These are phyloP conservation scores for Nannizziopsis arthrosporioides DNA, from an alignment of 2,329 filamentous ascomycete genomes.

Conservation along the genomic window DNA sequence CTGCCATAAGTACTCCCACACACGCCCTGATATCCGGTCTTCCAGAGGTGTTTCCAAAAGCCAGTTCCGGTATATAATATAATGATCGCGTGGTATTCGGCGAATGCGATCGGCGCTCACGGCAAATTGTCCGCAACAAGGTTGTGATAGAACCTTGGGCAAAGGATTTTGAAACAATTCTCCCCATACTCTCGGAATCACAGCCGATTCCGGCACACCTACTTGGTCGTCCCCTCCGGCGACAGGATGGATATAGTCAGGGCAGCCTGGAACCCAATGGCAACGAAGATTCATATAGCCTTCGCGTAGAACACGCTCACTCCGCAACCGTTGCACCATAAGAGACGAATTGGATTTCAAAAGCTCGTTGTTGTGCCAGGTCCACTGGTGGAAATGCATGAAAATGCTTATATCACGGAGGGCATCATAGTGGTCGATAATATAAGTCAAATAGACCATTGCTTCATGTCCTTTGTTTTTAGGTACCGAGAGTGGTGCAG, in stretches of 20 bases:
- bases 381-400: slow-evolving; percentile 45
- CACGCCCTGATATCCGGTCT: slow-evolving; percentile 46
- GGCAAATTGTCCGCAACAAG: slow-evolving; percentile 55
- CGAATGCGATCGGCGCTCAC: slow-evolving; percentile 47
- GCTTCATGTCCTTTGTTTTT: slow-evolving; percentile 52
- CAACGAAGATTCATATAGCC: slow-evolving; percentile 53
- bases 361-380: slow-evolving; percentile 51
- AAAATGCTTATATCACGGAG: slow-evolving; percentile 50
- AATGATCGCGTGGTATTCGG: slow-evolving; percentile 42
- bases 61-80: slow-evolving; percentile 50
- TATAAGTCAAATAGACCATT: slow-evolving; percentile 51
- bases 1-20: slow-evolving; percentile 56
- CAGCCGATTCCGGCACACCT: slow-evolving; percentile 36
- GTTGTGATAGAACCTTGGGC: slow-evolving; percentile 44
- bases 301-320: slow-evolving; percentile 39
- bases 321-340: slow-evolving; percentile 42
- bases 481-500: slow-evolving; percentile 40
- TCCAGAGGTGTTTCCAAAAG: slow-evolving; percentile 45
- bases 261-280: slow-evolving; percentile 47
- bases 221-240: slow-evolving; percentile 28
- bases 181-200: slow-evolving; percentile 38
- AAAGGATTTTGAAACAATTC: slow-evolving; percentile 38
- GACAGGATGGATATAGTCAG: slow-evolving; percentile 45
- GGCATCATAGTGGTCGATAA: slow-evolving; percentile 51
- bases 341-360: slow-evolving; percentile 40